phyloP scores from a whole-genome alignment of 2,329 filamentous ascomycete species.

The Magnaporthiopsis incrustans region DNA sequence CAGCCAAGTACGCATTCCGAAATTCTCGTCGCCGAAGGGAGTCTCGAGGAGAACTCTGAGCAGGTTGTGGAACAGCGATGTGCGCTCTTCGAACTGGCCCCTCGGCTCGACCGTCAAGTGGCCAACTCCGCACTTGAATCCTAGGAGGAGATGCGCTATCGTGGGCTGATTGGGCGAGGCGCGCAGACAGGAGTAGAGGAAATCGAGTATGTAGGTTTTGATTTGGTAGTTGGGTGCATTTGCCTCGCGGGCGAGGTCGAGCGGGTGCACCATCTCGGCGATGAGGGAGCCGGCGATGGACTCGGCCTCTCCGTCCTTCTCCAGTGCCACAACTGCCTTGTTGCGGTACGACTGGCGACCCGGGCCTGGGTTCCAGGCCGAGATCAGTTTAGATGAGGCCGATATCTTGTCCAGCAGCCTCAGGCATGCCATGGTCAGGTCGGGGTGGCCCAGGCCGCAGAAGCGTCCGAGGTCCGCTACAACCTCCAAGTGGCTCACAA shows the following conservation, averaged over 20 bases:
- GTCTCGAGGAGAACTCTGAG: conserved; percentile 63
- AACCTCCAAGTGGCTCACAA: conserved; percentile 71
- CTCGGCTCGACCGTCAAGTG: conserved; percentile 60
- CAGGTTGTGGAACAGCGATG: conserved; percentile 78
- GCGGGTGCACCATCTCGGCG: conserved; percentile 55
- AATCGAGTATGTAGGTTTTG: conserved; percentile 77
- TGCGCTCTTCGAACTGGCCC: conserved; percentile 61
- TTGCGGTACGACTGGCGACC: conserved; percentile 60
- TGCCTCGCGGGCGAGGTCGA: conserved; percentile 67
- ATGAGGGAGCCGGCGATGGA: conserved; percentile 69
- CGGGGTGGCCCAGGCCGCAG: conserved; percentile 74
- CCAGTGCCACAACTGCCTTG: conserved; percentile 81
- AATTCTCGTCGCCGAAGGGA: conserved; percentile 53
- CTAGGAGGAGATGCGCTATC: conserved; percentile 83
- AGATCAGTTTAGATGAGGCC: conserved; percentile 71
- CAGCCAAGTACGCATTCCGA: conserved; percentile 58
- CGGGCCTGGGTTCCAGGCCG: conserved; percentile 55
- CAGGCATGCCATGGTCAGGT: conserved; percentile 72
- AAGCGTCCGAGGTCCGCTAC: conserved; percentile 80
- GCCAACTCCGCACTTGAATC: conserved; percentile 71
- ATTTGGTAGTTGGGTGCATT: conserved; percentile 68
- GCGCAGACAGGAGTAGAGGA: conserved; percentile 72
- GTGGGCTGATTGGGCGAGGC: conserved; percentile 71
- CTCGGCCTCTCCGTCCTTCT: conserved; percentile 70
- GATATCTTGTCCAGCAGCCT: conserved; percentile 80